These are phyloP conservation scores for Mortierella sp. DNA, from an alignment of 371 early-diverging fungal species.

Conservation along the genomic window DNA sequence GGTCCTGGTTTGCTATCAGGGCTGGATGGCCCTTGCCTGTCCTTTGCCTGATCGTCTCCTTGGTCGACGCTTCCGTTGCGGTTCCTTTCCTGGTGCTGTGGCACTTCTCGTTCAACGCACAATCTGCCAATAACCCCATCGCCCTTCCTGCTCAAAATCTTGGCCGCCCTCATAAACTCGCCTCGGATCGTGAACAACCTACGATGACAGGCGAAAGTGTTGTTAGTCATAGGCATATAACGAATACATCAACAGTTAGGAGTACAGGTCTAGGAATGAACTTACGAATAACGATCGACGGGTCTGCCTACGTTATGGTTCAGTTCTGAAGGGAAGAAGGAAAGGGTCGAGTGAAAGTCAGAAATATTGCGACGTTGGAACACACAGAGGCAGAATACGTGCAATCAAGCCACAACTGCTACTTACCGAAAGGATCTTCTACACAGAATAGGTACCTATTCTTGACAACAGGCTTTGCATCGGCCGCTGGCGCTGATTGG, in stretches of 20 bases:
- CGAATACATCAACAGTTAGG: neutral
- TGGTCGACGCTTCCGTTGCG: slow-evolving; percentile 37
- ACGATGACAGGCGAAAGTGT: neutral
- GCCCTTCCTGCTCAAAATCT: slow-evolving; percentile 49
- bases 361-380: neutral
- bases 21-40: slow-evolving; percentile 12
- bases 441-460: slow-evolving; percentile 51
- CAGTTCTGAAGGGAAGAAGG: slow-evolving; percentile 30
- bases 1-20: slow-evolving; percentile 4
- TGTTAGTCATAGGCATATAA: slow-evolving; percentile 1
- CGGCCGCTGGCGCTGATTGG: slow-evolving; percentile 9
- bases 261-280: neutral
- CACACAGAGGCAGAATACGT: neutral
- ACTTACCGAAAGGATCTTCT: slow-evolving; percentile 59
- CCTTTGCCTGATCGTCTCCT: slow-evolving; percentile 24
- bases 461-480: slow-evolving; percentile 35
- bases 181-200: slow-evolving; percentile 59
- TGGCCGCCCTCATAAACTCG: slow-evolving; percentile 60
- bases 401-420: no score
- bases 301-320: slow-evolving; percentile 59
- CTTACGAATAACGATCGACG: slow-evolving; percentile 54
- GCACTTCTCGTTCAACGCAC: slow-evolving; percentile 38
- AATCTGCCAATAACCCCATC: slow-evolving; percentile 41
- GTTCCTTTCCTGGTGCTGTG: slow-evolving; percentile 28
- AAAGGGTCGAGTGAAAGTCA: neutral